Percentiles rank a stretch among this genome's conserved stretches.
Evolutionary conservation across 208 protist species (phyloP).

Genomic region (Trichomonas tenax): DNA sequence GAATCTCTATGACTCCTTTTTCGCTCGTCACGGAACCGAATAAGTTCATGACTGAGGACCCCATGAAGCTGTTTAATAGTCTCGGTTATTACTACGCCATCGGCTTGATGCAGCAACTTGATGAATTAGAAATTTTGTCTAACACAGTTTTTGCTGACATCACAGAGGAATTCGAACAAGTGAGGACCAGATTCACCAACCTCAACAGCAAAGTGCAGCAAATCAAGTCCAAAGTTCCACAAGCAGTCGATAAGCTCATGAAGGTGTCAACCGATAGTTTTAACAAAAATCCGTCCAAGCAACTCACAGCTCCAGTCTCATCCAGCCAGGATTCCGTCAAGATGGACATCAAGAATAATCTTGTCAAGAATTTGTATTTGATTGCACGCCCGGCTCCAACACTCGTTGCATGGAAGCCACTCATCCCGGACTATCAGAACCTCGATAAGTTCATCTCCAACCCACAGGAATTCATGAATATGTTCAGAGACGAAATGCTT

Average conservation of each 20-base stretch:
- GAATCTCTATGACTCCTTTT: neutral
- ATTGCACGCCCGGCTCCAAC: neutral
- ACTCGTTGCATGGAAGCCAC: neutral
- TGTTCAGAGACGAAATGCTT: neutral
- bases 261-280: neutral
- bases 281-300: neutral
- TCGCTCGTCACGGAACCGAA: neutral
- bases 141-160: neutral
- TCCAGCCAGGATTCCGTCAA: neutral
- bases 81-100: neutral
- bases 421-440: neutral
- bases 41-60: neutral
- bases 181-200: neutral
- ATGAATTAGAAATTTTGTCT: neutral
- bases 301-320: too few relatives aligned
- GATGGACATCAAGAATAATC: neutral
- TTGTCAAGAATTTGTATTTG: neutral
- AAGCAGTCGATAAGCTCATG: neutral
- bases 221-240: neutral
- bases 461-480: neutral
- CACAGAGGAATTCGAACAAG: neutral
- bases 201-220: neutral
- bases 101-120: neutral
- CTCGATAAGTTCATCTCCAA: neutral
- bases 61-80: neutral